phyloP scores from a whole-genome alignment of 805 yeast genomes.

The Wickerhamiella spandovensis region DNA sequence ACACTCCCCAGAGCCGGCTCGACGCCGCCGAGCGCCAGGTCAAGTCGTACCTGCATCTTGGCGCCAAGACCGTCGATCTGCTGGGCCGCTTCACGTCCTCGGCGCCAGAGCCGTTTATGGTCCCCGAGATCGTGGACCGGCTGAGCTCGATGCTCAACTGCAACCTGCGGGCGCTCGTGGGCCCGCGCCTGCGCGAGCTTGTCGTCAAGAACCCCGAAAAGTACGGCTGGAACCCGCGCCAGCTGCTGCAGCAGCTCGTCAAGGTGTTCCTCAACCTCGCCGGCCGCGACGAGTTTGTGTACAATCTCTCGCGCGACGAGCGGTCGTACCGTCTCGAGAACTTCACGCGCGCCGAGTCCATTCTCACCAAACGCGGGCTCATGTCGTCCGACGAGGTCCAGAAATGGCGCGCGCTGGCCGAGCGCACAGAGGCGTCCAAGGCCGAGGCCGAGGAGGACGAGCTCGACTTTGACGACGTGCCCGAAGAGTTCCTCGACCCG shows the following conservation, averaged over 20 bases:
- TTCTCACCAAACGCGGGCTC: slow-evolving; percentile 42
- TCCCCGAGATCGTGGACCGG: slow-evolving; percentile 84
- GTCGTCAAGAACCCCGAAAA: slow-evolving; percentile 74
- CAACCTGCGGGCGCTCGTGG: slow-evolving; percentile 82
- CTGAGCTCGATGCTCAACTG: slow-evolving; percentile 93
- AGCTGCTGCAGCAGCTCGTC: slow-evolving; percentile 52
- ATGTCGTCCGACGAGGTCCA: slow-evolving; percentile 44
- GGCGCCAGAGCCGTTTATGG: slow-evolving; percentile 73
- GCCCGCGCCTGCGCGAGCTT: slow-evolving; percentile 82
- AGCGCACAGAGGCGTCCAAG: slow-evolving; percentile 22
- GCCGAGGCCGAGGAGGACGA: slow-evolving; percentile 66
- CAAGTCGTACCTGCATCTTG: slow-evolving; percentile 64
- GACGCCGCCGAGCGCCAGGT: slow-evolving; percentile 62
- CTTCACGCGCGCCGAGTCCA: slow-evolving; percentile 57
- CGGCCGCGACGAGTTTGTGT: slow-evolving; percentile 47
- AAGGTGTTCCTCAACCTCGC: slow-evolving; percentile 67
- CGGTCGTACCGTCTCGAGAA: slow-evolving; percentile 63
- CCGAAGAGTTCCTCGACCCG: slow-evolving; percentile 95
- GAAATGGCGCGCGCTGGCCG: slow-evolving; percentile 54
- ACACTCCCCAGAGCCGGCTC: slow-evolving; percentile 30
- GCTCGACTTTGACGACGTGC: slow-evolving; percentile 78
- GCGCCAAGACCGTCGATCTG: slow-evolving; percentile 68
- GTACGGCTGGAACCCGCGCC: slow-evolving; percentile 71
- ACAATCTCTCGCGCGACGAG: slow-evolving; percentile 81
- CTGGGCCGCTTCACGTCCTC: slow-evolving; percentile 74